Base-by-base conservation (phyloP, 495 filamentous ascomycete genomes). In the Penicillium turbatum region DNA sequence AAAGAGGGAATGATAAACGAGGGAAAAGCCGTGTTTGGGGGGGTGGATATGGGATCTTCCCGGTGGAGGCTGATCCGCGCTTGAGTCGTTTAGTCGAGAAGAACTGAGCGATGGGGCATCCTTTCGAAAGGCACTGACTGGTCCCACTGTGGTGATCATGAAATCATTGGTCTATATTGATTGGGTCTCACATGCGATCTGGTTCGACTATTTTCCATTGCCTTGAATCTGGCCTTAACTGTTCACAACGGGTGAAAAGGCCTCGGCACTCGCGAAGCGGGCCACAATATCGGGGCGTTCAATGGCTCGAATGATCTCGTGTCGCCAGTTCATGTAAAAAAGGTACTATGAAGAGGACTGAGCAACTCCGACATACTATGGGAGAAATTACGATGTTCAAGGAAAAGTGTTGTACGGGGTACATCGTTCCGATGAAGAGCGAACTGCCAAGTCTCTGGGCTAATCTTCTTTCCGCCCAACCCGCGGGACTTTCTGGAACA, bases 31-130 rank as follows among this genome's bases (percentile, higher is more conserved):
- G 26, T 44, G 51, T 38, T 44, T 24, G 21, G 53, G 53, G 57
- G 48, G 43, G 50, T 60, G 57, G 60, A 54, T 54, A 56, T 48
- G 39, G 19, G 55, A 56, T 59, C 60, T 54, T 35, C 60, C 48
- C 51, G 38, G 62, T 60, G 60, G 60, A 61, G 54, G 57, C 57
- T 56, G 63, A 66, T 66, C 60, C 55, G 54, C 63, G 40, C 35
- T 56, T 40, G 55, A 58, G 48, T 48, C 42, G 31, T 52, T 36
- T 41, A 19, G 21, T 52, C 42, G 42, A 16, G 24, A 41, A 49
- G 45, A 50, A 36, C 45, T 49, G 29, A 8, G 37, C 27, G 34
- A 38, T 39, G 36, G 41, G 41, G 41, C 39, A 27, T 17, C n/a
- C 43, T 43, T 32, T 34, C 38, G 13, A 36, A 15, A 49, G 35